These are phyloP conservation scores for Lentinula raphanica DNA, from an alignment of 768 basidiomycete genomes.

Conservation along the genomic window DNA sequence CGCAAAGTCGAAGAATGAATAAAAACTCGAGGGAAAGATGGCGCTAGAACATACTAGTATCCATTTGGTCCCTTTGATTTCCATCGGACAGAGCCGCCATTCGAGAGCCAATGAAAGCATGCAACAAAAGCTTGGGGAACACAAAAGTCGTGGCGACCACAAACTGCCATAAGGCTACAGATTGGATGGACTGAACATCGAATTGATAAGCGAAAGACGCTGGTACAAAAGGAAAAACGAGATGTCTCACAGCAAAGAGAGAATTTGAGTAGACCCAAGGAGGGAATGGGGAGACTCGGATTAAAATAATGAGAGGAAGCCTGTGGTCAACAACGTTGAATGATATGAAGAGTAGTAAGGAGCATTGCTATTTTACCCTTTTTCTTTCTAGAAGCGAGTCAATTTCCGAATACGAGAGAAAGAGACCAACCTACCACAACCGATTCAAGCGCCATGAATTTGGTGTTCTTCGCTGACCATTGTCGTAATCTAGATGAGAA, in stretches of 20 bases:
- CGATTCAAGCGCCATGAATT: slow-evolving; percentile 73
- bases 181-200: slow-evolving; percentile 54
- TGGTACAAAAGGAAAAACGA: background rate
- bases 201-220: background rate
- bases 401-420: background rate
- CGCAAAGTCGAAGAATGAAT: slow-evolving; percentile 6
- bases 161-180: slow-evolving; percentile 75
- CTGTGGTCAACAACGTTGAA: background rate
- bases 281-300: slow-evolving; percentile 77
- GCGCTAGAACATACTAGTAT: slow-evolving; percentile 46
- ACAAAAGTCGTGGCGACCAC: slow-evolving; percentile 64
- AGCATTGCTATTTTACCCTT: slow-evolving; percentile 34
- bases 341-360: background rate
- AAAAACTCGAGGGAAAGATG: background rate
- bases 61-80: slow-evolving; percentile 69
- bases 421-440: slow-evolving; percentile 52
- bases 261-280: slow-evolving; percentile 87
- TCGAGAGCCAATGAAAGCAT: slow-evolving; percentile 74
- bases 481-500: slow-evolving; percentile 50
- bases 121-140: slow-evolving; percentile 66
- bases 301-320: slow-evolving; percentile 74
- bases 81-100: slow-evolving; percentile 75
- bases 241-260: slow-evolving; percentile 59
- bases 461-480: slow-evolving; percentile 60
- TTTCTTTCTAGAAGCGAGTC: slow-evolving; percentile 43